phyloP scores from a whole-genome alignment of 176 grass and related monocot genomes.

The Alopecurus myosuroides region DNA sequence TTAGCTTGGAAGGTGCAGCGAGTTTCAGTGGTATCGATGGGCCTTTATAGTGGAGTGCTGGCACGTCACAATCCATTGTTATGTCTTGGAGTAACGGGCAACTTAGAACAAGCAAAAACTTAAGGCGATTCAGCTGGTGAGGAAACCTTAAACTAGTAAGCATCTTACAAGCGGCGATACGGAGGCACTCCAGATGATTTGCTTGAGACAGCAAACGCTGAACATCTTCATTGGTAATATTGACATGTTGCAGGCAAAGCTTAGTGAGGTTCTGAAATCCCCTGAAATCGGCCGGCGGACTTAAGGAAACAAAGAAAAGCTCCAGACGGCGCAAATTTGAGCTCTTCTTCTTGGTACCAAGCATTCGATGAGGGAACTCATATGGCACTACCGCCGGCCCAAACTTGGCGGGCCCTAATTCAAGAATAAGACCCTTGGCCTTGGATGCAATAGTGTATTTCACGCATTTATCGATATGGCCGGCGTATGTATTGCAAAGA shows the following conservation, averaged over 20 bases:
- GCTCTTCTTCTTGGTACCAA: background rate
- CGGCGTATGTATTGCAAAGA: background rate
- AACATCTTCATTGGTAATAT: constrained; percentile 9
- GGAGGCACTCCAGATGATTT: background rate
- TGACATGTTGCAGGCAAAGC: constrained; percentile 7
- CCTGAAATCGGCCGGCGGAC: background rate
- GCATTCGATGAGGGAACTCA: background rate
- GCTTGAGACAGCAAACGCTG: background rate
- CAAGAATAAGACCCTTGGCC: background rate
- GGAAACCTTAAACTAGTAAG: constrained; percentile 9
- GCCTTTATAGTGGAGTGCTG: background rate
- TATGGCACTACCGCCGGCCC: background rate
- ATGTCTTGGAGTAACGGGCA: constrained; percentile 4
- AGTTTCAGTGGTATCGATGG: background rate
- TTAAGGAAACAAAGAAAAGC: background rate
- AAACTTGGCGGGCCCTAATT: background rate
- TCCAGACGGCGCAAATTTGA: background rate
- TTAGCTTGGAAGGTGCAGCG: background rate
- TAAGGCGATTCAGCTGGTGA: background rate
- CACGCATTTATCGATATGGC: background rate
- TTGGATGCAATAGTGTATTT: background rate
- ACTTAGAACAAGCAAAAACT: background rate
- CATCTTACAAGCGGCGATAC: background rate
- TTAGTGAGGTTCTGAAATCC: constrained; percentile 10
- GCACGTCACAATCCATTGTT: background rate